Base-by-base conservation (phyloP, 192 early-diverging fungal genomes). In the Oehlia diaphana region DNA sequence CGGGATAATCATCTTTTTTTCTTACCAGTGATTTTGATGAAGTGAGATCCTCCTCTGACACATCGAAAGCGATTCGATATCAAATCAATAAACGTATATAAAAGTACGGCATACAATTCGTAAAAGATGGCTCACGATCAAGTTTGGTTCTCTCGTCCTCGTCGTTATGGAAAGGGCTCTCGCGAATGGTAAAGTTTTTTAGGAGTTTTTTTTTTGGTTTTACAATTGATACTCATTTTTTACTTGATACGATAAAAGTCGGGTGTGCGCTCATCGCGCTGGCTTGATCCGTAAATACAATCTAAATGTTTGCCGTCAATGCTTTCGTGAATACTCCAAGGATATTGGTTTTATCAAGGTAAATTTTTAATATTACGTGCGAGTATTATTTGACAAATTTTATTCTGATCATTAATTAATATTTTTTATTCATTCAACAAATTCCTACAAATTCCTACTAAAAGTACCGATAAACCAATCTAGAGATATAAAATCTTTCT, bases 261-360 rank as follows among this genome's bases (percentile, higher is more conserved):
- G 98, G 84, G 96, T 98, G 84, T 98, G 97, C 89, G 91, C 95
- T 83, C 97, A 99, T 94, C 96, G 92, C 85, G 98, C 98, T 81
- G 98, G 98, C 94, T 94, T 99, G 86, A 98, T 99, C 89, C 96
- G 98, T 92, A 99, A 99, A 93, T 99, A 99, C 91, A 91, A 92
- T 79, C 90, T 99, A 76, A 94, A 98, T 92, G 90, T 99, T 83
- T 99, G 98, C 93, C 95, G 98, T 93, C 98, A 99, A 89, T 98
- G 97, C 93, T 99, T 99, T 96, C 96, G 98, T 89, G 96, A 99
- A 89, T 94, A 99, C 88, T 88, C 96, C 87, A 91, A 88, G 81
- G 97, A 96, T 87, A 99, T 99, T 90, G 98, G 98, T 82, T 99
- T 99, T 93, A 87, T 92, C 87, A 99, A 99, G 95, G 94, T 98